Evolutionary conservation across 2,329 filamentous ascomycete species (phyloP).

Genomic region (Trichoderma sp.): DNA sequence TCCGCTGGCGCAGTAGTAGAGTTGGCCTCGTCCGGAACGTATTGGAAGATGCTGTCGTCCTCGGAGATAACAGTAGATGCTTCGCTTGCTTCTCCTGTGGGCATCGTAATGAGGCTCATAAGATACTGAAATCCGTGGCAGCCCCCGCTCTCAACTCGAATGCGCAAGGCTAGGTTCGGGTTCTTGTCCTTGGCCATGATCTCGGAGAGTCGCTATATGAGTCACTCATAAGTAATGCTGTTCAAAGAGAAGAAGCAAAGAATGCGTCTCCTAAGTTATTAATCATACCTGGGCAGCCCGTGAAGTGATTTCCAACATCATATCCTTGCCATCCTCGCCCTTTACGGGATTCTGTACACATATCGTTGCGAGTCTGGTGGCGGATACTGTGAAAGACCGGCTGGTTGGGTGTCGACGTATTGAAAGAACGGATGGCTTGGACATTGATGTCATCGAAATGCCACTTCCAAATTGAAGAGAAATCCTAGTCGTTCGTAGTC

Average conservation of each 20-base stretch:
- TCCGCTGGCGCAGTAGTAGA: slow-evolving; percentile 29
- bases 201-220: slow-evolving; percentile 62
- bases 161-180: slow-evolving; percentile 79
- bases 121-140: slow-evolving; percentile 98
- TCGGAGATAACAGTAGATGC: slow-evolving; percentile 47
- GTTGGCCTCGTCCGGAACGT: slow-evolving; percentile 49
- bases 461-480: not conserved
- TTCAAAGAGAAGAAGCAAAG: not conserved
- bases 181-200: slow-evolving; percentile 73
- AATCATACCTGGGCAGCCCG: slow-evolving; percentile 71
- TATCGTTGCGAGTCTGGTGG: slow-evolving; percentile 40
- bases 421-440: not conserved
- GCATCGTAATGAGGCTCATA: slow-evolving; percentile 75
- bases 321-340: slow-evolving; percentile 80
- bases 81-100: slow-evolving; percentile 36
- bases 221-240: not conserved
- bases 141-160: slow-evolving; percentile 88
- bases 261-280: not conserved
- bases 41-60: slow-evolving; percentile 87
- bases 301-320: slow-evolving; percentile 78
- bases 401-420: slow-evolving; percentile 4
- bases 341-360: slow-evolving; percentile 67
- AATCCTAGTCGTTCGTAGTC: not conserved
- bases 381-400: slow-evolving; percentile 39
- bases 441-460: not conserved